Evolutionary conservation across 2,329 filamentous ascomycete species (phyloP).

Genomic region (Juglanconis oblonga): DNA sequence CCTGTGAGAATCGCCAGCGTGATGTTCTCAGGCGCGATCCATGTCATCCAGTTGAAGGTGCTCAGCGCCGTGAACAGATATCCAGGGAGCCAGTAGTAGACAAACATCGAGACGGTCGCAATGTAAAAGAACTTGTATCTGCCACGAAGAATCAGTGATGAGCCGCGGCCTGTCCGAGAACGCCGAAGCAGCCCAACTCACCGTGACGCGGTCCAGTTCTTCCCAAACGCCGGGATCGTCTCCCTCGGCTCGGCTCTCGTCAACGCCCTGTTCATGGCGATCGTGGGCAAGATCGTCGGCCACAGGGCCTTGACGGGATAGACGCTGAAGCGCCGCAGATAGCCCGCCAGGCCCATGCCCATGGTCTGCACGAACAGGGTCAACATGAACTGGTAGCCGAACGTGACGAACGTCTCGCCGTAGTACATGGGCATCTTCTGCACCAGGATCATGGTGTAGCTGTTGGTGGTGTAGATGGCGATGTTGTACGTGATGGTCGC

Average conservation of each 20-base stretch:
- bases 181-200: not conserved
- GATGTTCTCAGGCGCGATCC: slow-evolving; percentile 45
- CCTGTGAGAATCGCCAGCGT: slow-evolving; percentile 43
- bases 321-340: slow-evolving; percentile 36
- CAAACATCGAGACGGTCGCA: slow-evolving; percentile 34
- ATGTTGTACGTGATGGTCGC: slow-evolving; percentile 38
- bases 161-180: not conserved
- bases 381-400: slow-evolving; percentile 39
- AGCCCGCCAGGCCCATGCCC: slow-evolving; percentile 41
- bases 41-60: slow-evolving; percentile 49
- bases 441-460: slow-evolving; percentile 34
- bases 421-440: slow-evolving; percentile 37
- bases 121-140: slow-evolving; percentile 40
- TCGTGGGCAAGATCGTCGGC: slow-evolving; percentile 38
- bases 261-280: slow-evolving; percentile 33
- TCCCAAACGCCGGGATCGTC: slow-evolving; percentile 34
- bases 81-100: slow-evolving; percentile 49
- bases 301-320: slow-evolving; percentile 38
- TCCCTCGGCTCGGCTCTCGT: slow-evolving; percentile 32
- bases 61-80: slow-evolving; percentile 41
- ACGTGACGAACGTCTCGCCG: slow-evolving; percentile 35
- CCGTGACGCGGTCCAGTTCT: slow-evolving; percentile 37
- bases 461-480: slow-evolving; percentile 33
- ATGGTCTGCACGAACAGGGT: slow-evolving; percentile 39
- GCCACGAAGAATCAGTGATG: not conserved